These are phyloP conservation scores for Phytophthora macrochlamydospora DNA, from an alignment of 352 stramenopile species.

Conservation along the genomic window DNA sequence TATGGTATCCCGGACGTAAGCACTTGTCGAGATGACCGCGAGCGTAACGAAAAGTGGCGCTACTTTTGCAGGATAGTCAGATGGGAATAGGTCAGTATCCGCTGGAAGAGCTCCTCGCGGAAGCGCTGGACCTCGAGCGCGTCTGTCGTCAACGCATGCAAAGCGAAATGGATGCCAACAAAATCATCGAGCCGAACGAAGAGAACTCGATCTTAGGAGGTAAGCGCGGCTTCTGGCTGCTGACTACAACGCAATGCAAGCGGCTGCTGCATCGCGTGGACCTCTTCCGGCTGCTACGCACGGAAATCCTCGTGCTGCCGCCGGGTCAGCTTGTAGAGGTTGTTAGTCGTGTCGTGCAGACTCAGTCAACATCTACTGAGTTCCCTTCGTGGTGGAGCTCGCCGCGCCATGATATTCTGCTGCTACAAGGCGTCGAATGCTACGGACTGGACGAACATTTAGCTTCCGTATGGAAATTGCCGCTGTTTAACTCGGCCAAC, in stretches of 20 bases:
- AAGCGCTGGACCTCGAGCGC: constrained; percentile 61
- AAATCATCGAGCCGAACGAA: constrained; percentile 14
- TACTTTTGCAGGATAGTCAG: constrained; percentile 71
- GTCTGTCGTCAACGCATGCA: constrained; percentile 50
- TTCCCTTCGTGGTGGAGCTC: constrained; percentile 81
- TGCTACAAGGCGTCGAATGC: constrained; percentile 84
- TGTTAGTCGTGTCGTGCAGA: constrained; percentile 55
- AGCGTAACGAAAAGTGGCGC: constrained; percentile 77
- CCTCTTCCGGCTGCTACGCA: constrained; percentile 77
- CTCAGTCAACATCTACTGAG: constrained; percentile 27
- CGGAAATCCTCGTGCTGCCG: constrained; percentile 69
- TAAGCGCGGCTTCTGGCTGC: constrained; percentile 60
- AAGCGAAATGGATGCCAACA: constrained; percentile 6
- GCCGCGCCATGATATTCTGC: constrained; percentile 76
- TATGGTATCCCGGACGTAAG: constrained; percentile 78
- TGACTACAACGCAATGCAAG: constrained; percentile 60
- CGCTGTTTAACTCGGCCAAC: constrained; percentile 59
- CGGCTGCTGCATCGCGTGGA: constrained; percentile 81
- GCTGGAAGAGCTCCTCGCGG: constrained; percentile 51
- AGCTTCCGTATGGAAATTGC: constrained; percentile 68
- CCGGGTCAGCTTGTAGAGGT: constrained; percentile 66
- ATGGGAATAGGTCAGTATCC: constrained; percentile 45
- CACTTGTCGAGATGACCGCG: constrained; percentile 51
- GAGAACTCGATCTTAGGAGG: constrained; percentile 72
- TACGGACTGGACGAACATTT: constrained; percentile 82